Percentiles rank a stretch among this genome's conserved stretches.
These are phyloP conservation scores for Suhomyces sp. DNA, from an alignment of 805 yeast genomes.

Conservation along the genomic window DNA sequence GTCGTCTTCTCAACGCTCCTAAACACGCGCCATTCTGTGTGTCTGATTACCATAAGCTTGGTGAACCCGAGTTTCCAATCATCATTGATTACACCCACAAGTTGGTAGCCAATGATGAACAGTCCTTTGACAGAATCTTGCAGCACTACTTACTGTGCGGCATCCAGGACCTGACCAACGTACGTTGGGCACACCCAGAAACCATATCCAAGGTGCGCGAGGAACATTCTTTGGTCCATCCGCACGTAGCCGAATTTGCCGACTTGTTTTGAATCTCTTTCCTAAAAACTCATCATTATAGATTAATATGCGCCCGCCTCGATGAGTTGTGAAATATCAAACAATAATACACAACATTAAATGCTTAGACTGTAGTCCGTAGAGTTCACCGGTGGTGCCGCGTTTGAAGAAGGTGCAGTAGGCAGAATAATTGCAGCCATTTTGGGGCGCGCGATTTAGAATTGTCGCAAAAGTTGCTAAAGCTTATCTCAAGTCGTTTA, in stretches of 20 bases:
- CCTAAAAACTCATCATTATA: not conserved
- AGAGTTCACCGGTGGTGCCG: not conserved
- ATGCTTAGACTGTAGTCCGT: not conserved
- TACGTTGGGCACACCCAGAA: constrained; percentile 6
- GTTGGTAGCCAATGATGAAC: constrained; percentile 49
- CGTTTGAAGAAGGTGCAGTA: no score
- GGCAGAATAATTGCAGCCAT: not conserved
- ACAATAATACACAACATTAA: not conserved
- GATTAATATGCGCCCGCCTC: not conserved
- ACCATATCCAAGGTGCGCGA: not conserved
- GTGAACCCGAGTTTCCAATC: constrained; percentile 16
- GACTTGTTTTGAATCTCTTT: constrained; percentile 32
- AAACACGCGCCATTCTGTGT: constrained; percentile 19
- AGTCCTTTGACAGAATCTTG: constrained; percentile 42
- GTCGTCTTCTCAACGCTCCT: constrained; percentile 20
- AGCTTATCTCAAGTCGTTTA: not conserved
- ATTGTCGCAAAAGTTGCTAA: not conserved
- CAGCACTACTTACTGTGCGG: constrained; percentile 35
- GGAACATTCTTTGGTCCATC: constrained; percentile 27
- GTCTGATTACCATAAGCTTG: constrained; percentile 15
- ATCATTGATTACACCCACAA: constrained; percentile 64
- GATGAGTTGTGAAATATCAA: not conserved
- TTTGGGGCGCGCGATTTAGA: not conserved
- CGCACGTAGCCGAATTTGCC: constrained; percentile 44
- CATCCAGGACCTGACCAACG: constrained; percentile 19